phyloP scores from a whole-genome alignment of 2,329 filamentous ascomycete genomes.

The Myriosclerotinia curreyana region DNA sequence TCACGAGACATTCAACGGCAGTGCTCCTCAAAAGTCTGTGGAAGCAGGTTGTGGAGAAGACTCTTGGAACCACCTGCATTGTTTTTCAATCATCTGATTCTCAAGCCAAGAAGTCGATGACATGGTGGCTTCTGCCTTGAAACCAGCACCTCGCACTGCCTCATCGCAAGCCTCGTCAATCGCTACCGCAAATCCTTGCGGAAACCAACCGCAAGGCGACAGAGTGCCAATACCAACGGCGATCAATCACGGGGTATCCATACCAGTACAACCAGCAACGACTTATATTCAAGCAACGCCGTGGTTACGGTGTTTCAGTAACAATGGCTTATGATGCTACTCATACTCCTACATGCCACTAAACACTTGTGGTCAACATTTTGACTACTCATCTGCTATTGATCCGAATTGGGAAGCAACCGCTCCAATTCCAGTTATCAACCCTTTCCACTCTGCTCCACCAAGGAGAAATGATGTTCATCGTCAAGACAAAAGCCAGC shows the following conservation, averaged over 20 bases:
- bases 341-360: slow-evolving; percentile 38
- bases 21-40: no score
- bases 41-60: no score
- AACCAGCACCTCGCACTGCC: slow-evolving; percentile 58
- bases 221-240: slow-evolving; percentile 27
- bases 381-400: slow-evolving; percentile 50
- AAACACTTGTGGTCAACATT: slow-evolving; percentile 44
- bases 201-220: slow-evolving; percentile 47
- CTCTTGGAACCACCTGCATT: no score
- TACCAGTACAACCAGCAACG: not conserved
- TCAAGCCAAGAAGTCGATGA: no score
- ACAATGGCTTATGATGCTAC: slow-evolving; percentile 27
- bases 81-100: no score
- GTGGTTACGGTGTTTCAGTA: slow-evolving; percentile 23
- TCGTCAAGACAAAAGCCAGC: no score
- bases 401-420: slow-evolving; percentile 49
- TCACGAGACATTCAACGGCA: not conserved
- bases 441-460: slow-evolving; percentile 30
- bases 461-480: not conserved
- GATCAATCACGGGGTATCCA: no score
- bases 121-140: slow-evolving; percentile 57
- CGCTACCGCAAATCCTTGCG: slow-evolving; percentile 44
- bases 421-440: slow-evolving; percentile 34
- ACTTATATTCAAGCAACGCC: no score
- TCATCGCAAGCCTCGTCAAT: slow-evolving; percentile 31